phyloP scores from a whole-genome alignment of 1,284 basidiomycete genomes.

The Cutaneotrichosporon cutaneum region DNA sequence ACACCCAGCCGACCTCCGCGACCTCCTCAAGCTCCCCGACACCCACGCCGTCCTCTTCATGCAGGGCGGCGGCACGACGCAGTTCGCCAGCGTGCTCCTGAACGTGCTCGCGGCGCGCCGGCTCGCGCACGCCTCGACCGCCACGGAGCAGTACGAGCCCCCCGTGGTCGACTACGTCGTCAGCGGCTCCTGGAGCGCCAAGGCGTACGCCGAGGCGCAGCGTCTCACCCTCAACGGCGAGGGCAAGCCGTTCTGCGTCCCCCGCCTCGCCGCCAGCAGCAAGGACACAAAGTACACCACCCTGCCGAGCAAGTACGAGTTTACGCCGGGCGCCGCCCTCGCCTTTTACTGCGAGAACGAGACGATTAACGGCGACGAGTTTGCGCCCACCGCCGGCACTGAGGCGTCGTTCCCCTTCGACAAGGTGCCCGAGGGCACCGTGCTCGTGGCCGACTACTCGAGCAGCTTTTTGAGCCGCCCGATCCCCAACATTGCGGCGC shows the following conservation, averaged over 20 bases:
- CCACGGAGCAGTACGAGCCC: slow-evolving; percentile 34
- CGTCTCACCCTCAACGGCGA: slow-evolving; percentile 58
- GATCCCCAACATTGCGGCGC: slow-evolving; percentile 80
- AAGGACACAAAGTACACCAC: slow-evolving; percentile 73
- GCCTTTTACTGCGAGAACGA: slow-evolving; percentile 99
- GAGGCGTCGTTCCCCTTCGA: slow-evolving; percentile 90
- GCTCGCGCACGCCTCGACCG: slow-evolving; percentile 60
- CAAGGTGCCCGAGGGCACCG: slow-evolving; percentile 64
- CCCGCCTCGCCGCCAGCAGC: slow-evolving; percentile 69
- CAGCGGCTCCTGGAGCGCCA: slow-evolving; percentile 87
- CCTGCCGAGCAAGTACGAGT: slow-evolving; percentile 76
- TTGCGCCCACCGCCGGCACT: slow-evolving; percentile 60
- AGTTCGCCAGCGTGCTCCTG: slow-evolving; percentile 84
- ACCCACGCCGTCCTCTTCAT: slow-evolving; percentile 86
- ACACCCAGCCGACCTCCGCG: slow-evolving; percentile 61
- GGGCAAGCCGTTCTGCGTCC: slow-evolving; percentile 54
- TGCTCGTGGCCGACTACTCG: slow-evolving; percentile 92
- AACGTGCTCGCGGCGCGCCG: slow-evolving; percentile 67
- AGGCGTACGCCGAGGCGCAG: slow-evolving; percentile 76
- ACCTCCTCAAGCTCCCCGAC: slow-evolving; percentile 72
- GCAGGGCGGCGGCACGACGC: slow-evolving; percentile 84
- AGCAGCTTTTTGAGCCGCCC: slow-evolving; percentile 97
- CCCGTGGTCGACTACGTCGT: slow-evolving; percentile 76
- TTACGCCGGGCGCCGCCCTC: slow-evolving; percentile 73
- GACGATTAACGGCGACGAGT: slow-evolving; percentile 95